Percentiles rank a stretch among this genome's conserved stretches.
Conservation (phyloP, 148 eudicot genomes). For the Diospyros kaki region DNA sequence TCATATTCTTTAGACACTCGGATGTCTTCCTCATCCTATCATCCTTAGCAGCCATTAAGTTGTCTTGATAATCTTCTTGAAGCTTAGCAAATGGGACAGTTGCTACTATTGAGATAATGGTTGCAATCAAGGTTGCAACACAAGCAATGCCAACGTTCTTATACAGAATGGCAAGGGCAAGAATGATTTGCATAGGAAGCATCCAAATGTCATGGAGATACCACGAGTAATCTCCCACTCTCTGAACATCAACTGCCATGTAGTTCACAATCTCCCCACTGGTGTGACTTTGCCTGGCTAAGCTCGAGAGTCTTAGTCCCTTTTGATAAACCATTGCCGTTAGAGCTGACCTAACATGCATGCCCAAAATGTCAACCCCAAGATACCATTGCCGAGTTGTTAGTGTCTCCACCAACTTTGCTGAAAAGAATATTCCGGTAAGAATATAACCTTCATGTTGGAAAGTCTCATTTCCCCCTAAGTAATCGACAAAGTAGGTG, state of each 20-base stretch:
- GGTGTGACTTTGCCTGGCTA: constrained; percentile 75
- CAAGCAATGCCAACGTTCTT: constrained; percentile 92
- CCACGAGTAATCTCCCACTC: constrained; percentile 87
- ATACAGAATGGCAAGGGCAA: constrained; percentile 80
- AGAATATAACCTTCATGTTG: constrained; percentile 88
- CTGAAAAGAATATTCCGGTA: constrained; percentile 65
- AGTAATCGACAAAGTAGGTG: constrained; percentile 85
- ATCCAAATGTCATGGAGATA: constrained; percentile 92
- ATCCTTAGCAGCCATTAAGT: constrained; percentile 85
- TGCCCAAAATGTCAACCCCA: constrained; percentile 77
- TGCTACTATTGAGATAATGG: constrained; percentile 59
- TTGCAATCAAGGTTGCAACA: constrained; percentile 70
- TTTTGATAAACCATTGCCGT: constrained; percentile 84
- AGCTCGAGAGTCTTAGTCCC: constrained; percentile 75
- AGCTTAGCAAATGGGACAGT: constrained; percentile 77
- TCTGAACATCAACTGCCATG: constrained; percentile 93
- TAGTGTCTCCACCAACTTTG: constrained; percentile 81
- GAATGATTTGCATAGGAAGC: constrained; percentile 77
- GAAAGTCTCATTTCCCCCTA: constrained; percentile 59
- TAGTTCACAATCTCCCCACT: constrained; percentile 94
- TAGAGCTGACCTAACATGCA: constrained; percentile 86
- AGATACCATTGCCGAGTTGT: constrained; percentile 81
- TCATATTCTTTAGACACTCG: constrained; percentile 84
- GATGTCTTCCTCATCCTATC: constrained; percentile 91
- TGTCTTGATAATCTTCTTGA: constrained; percentile 82